Conservation (phyloP, 306 rosid species). For the Acmispon strigosus region DNA sequence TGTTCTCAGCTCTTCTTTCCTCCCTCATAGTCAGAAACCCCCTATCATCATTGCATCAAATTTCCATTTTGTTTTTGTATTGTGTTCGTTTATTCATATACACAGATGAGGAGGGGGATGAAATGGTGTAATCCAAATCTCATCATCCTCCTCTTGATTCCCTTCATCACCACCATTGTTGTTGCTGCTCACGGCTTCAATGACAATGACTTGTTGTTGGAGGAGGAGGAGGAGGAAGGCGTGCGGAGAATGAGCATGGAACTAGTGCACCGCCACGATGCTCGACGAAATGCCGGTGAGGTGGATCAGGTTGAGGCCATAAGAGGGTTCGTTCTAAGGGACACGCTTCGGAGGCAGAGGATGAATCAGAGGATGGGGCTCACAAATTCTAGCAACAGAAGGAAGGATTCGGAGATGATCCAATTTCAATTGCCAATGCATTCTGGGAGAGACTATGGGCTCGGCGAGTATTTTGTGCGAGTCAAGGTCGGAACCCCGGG, state of each 20-base stretch:
- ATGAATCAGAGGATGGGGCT: conserved; percentile 8
- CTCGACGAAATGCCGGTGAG: background rate
- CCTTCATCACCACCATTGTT: conserved; percentile 6
- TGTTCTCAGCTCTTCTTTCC: background rate
- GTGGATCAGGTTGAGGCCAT: conserved; percentile 11
- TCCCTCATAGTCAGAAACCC: background rate
- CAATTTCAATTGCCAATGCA: conserved; percentile 38
- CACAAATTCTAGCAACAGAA: background rate
- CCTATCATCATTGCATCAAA: too few species aligned
- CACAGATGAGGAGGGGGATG: conserved; percentile 5
- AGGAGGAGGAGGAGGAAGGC: background rate
- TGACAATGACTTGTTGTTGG: background rate
- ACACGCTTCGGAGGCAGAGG: conserved; percentile 13
- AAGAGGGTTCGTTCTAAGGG: conserved; percentile 33
- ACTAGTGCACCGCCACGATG: conserved; percentile 43
- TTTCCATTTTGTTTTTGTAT: too few species aligned
- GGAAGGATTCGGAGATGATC: background rate
- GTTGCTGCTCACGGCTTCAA: background rate
- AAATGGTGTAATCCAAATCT: background rate
- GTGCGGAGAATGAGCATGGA: conserved; percentile 26
- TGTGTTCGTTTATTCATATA: too few species aligned
- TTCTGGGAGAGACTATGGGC: conserved; percentile 44
- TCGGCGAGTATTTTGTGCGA: conserved; percentile 56
- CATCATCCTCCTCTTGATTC: conserved; percentile 28
- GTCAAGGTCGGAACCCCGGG: conserved; percentile 61